Base-by-base conservation (phyloP, 306 rosid genomes). In the Quercus bicolor region DNA sequence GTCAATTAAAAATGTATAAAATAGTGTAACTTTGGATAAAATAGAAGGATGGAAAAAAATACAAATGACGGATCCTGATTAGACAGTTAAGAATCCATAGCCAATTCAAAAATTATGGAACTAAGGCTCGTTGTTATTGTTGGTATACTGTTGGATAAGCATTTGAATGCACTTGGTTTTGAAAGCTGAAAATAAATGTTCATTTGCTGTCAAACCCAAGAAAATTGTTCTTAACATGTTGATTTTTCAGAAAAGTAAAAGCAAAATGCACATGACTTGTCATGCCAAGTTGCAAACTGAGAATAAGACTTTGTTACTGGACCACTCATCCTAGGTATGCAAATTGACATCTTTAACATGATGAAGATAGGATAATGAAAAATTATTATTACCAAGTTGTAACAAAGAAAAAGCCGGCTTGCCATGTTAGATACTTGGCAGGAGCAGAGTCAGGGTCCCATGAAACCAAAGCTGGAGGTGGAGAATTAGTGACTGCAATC, bases 341-440 rank as follows among this genome's bases (percentile, higher is more conserved):
- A 8, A 64, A 28, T 5, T 16, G 71, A 31, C 51, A 18, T 8
- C 6, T 9, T 28, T 18, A 5, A 48, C 8, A 29, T 15, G 28
- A 16, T 1, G 34, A 18, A 12, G 21, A 51, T 57, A 74, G 14
- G 18, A 31, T 1, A 53, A 56, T 54, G 0, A 18, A 43, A 34
- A 29, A 10, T n/a, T 5, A 6, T 56, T 55, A 0, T 82, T 92
- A 94, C 99, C 99, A 93, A 60, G 96, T 85, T 54, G 97, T 3
- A 45, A 91, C 56, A 87, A 90, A 93, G 94, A 93, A 93, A 82
- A 93, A 86, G 6, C 83, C 97, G 57, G 92, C 93, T 74, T 89
- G 96, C 83, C 87, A 90, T 78, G 93, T 83, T 55, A 91, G 79
- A 77, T 85, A 79, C 68, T 70, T 88, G 26, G 92, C 75, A 74